Base-by-base conservation (phyloP, 495 filamentous ascomycete species). In the Penicillium psychrofluorescens region DNA sequence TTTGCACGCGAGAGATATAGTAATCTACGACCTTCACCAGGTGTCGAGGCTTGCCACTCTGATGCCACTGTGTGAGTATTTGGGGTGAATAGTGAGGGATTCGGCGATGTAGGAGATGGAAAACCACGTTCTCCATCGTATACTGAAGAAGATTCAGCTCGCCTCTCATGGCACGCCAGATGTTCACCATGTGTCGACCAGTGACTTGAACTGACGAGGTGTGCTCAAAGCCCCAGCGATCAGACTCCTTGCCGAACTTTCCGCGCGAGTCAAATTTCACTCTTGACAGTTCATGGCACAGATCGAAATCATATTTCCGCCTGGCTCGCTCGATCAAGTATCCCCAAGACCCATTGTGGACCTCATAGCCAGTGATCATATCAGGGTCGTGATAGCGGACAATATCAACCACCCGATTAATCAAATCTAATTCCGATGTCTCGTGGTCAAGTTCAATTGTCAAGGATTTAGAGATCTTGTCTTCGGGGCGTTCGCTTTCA, bases 121-220 rank as follows among this genome's bases (percentile, higher is more conserved):
- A 96, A 0, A 81, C 90, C 29, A 98, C 88, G 56, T 96, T 97
- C 62, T 97, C 92, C 83, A 95, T 88, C 0, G 85, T 92, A 56
- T 97, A 97, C 54, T 95, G 89, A 36, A 95, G 69, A 36, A 98
- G 66, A 49, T 86, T 94, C 29, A 97, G 62, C 66, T 97, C 92
- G 44, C 85, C 78, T 40, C 84, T 79, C 90, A 98, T 96, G 0
- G 91, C 90, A 41, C 92, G 79, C 92, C 94, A 98, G 39, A 97
- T 86, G 50, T 97, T 98, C 64, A 98, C 89, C 70, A 92, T 85
- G 56, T 98, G 92, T 48, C 92, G 80, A 4, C 92, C 92, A 1
- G 90, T 96, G 11, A 98, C 75, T 29, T 77, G 78, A 51, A 97
- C 85, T 2, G 85, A 86, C 5, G 88, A 91, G 3, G 88, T 90